Evolutionary conservation across 2,329 filamentous ascomycete genomes (phyloP).

Genomic region (Colletotrichum sp.): DNA sequence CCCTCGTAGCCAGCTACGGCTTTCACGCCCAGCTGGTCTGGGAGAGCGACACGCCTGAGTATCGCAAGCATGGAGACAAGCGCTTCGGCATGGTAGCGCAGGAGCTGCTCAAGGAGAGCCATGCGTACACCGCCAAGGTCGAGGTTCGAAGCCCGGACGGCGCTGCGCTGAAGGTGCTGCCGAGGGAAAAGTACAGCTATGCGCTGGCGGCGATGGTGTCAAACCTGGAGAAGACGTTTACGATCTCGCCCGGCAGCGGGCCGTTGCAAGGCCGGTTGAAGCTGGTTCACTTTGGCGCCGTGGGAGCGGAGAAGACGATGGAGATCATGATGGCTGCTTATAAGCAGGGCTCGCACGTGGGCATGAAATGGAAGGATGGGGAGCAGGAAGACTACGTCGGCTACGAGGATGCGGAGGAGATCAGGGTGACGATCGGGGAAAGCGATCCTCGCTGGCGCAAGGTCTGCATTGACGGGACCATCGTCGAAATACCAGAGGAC

Average conservation of each 20-base stretch:
- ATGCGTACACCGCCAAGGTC: conserved; percentile 54
- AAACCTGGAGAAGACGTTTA: conserved; percentile 81
- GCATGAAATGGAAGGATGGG: conserved; percentile 54
- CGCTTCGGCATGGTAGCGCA: conserved; percentile 86
- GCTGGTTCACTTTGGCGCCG: conserved; percentile 76
- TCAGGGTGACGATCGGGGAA: conserved; percentile 72
- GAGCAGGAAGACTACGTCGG: conserved; percentile 62
- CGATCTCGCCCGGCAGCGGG: conserved; percentile 75
- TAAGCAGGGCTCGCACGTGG: conserved; percentile 59
- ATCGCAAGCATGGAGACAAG: conserved; percentile 76
- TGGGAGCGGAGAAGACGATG: conserved; percentile 72
- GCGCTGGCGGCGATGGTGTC: conserved; percentile 78
- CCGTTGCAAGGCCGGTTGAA: conserved; percentile 75
- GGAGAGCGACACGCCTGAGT: conserved; percentile 85
- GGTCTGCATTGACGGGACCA: conserved; percentile 91
- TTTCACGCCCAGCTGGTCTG: conserved; percentile 89
- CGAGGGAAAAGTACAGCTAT: conserved; percentile 69
- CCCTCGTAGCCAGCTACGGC: conserved; percentile 88
- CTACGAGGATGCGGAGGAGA: conserved; percentile 73
- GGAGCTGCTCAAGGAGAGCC: conserved; percentile 66
- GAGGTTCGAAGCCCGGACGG: not conserved
- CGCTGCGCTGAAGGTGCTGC: conserved; percentile 26
- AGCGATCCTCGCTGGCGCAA: conserved; percentile 78
- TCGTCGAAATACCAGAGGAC: conserved; percentile 72
- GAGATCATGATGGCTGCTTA: conserved; percentile 75